Evolutionary conservation across 257 asterid genomes (phyloP), one percentile per base, ranked within the genome.

Genomic region (Henckelia pumila): DNA sequence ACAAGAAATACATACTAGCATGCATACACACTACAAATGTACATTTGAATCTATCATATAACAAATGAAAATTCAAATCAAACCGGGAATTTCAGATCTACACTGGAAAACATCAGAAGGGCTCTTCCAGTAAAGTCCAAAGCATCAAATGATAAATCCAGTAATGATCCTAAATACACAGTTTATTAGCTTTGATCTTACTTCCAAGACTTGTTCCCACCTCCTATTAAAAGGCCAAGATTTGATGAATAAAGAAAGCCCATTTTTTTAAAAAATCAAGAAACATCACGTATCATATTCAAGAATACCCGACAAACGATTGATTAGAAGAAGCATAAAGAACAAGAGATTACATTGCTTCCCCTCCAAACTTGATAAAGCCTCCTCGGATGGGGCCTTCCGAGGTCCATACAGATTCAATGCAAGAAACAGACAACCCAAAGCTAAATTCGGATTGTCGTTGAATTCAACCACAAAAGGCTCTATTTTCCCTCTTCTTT

Each of bases 291-390:
- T 16, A 32, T 64, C 73, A 72, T 63, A 66, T 66, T 66, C 56
- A 68, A 73, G 74, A 64, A 55, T 58, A 64, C 52, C 47, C 24
- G n/a, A 23, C 66, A 61, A 72, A 28, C n/a, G 35, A 58, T 35
- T 57, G 23, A 59, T 47, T 25, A 63, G 16, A 53, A 25, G 11
- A 68, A 56, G 6, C n/a, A 65, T 13, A 17, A 35, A 61, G 56
- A 11, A 37, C 16, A 62, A 58, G 75, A 70, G 66, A 89, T 84
- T 80, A 90, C 95, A 77, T 90, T 90, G 79, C 78, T 88, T 56
- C 95, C 97, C 71, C 80, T 82, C 97, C 97, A 90, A 58, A 82
- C 87, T 67, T 84, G 94, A 77, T 85, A 86, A 80, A 88, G 87
- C 84, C 81, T 88, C 76, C 49, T 74, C 22, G 76, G 73, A 47